Evolutionary conservation across 345 rosid species (phyloP), one percentile per base, ranked within the genome.

Genomic region (Salix caprea): DNA sequence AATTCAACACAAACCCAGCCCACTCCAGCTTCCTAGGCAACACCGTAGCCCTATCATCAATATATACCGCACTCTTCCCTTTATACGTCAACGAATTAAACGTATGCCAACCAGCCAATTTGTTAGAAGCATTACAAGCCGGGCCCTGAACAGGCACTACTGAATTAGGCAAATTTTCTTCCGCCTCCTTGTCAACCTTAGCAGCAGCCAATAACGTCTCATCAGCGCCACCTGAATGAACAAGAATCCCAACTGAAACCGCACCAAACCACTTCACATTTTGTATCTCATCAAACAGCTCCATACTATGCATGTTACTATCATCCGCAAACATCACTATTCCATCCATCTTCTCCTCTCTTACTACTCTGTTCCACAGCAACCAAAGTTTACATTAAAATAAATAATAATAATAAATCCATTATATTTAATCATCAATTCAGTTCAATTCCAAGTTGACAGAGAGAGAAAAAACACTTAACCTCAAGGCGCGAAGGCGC

Each of bases 301-400:
- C 99, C 97, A 94, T 91, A 78, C 95, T 88, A 79, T 96, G 98
- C 97, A 96, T 91, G 70, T 94, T 96, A 80, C 99, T 91, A 83
- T 96, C 99, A 78, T 96, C 99, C 2, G 90, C 93, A 88, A 96
- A 94, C 91, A 91, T 85, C 80, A 94, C 97, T 44, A 96, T 46
- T 68, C 99, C 98, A 79, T 96, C 97, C 90, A 94, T 87, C 87
- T 87, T 96, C 96, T 90, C 85, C 75, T 96, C 93, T 75, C 84
- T 88, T 72, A 91, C 88, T 68, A 87, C 81, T 81, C 99, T 96
- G 90, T 69, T 73, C 78, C 88, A 79, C 70, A 24, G 67, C 46
- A 71, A 40, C 74, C 39, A 71, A 44, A 61, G 65, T 71, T 40
- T 65, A 80, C 46, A 36, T 79, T 72, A 82, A 48, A n/a, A 77